Evolutionary conservation across 441 rosid species (phyloP).

Genomic region (Populus hybrid): DNA sequence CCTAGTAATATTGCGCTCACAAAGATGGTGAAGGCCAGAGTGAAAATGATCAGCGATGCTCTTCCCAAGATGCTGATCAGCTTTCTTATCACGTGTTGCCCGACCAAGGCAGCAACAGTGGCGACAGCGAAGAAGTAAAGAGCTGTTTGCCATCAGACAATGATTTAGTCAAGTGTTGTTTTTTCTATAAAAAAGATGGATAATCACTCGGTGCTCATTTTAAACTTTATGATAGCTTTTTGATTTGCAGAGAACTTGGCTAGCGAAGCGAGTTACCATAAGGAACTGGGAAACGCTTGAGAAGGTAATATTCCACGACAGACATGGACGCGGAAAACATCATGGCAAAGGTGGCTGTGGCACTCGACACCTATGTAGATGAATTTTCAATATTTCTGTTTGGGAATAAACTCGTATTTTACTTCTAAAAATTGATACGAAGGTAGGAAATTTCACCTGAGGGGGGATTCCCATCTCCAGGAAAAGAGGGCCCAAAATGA

Average conservation of each 20-base stretch:
- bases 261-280: slow-evolving; percentile 24
- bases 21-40: slow-evolving; percentile 28
- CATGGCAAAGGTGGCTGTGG: slow-evolving; percentile 69
- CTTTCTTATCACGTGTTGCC: slow-evolving; percentile 50
- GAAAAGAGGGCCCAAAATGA: slow-evolving; percentile 59
- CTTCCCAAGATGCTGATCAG: slow-evolving; percentile 45
- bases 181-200: too few species aligned
- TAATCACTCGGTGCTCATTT: too few species aligned
- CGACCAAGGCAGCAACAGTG: slow-evolving; percentile 47
- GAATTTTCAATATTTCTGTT: background rate
- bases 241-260: too few species aligned
- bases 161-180: background rate
- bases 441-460: slow-evolving; percentile 16
- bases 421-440: background rate
- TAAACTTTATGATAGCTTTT: too few species aligned
- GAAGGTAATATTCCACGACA: slow-evolving; percentile 52
- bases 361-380: slow-evolving; percentile 41
- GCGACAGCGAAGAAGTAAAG: slow-evolving; percentile 47
- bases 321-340: slow-evolving; percentile 61
- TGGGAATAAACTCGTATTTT: background rate
- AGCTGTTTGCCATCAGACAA: slow-evolving; percentile 23
- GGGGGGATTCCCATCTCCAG: slow-evolving; percentile 70
- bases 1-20: slow-evolving; percentile 47
- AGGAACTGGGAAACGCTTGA: slow-evolving; percentile 57
- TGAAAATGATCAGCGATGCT: slow-evolving; percentile 60